These are phyloP conservation scores for Coniella lustricola DNA, from an alignment of 2,329 filamentous ascomycete genomes.

Conservation along the genomic window DNA sequence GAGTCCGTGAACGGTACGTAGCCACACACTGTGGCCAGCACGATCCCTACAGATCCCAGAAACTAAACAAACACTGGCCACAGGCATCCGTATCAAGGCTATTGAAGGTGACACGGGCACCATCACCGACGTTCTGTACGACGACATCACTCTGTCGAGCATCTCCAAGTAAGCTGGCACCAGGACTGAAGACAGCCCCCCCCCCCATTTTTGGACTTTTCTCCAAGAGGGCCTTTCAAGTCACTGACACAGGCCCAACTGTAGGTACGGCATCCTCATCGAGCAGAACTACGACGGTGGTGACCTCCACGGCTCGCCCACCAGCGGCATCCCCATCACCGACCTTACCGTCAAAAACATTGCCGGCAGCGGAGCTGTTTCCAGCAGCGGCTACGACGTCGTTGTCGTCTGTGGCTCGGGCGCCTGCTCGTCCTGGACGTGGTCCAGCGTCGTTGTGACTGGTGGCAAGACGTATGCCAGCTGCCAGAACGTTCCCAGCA, in stretches of 20 bases:
- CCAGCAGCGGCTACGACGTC: conserved; percentile 31
- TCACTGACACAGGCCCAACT: not conserved
- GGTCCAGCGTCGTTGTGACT: conserved; percentile 40
- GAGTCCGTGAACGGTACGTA: conserved; percentile 46
- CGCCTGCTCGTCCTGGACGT: conserved; percentile 46
- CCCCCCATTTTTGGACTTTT: no score
- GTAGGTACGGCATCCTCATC: conserved; percentile 31
- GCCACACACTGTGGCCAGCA: no score
- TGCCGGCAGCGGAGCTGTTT: conserved; percentile 32
- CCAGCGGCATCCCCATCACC: conserved; percentile 45
- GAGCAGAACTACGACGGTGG: conserved; percentile 33
- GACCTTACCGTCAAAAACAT: conserved; percentile 37
- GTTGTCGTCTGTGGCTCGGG: conserved; percentile 48
- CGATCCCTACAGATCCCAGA: not conserved
- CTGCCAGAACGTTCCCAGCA: conserved; percentile 15
- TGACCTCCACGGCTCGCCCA: conserved; percentile 36
- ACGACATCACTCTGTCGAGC: conserved; percentile 10
- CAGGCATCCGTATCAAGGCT: conserved; percentile 40
- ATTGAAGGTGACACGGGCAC: conserved; percentile 37
- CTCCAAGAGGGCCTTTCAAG: no score
- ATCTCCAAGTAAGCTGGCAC: conserved; percentile 10
- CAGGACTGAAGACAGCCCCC: not conserved
- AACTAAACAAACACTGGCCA: not conserved
- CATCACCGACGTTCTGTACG: conserved; percentile 30
- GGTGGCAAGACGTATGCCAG: conserved; percentile 33